Conservation (phyloP, 2,329 filamentous ascomycete species). For the Scleromitrula shiraiana region DNA sequence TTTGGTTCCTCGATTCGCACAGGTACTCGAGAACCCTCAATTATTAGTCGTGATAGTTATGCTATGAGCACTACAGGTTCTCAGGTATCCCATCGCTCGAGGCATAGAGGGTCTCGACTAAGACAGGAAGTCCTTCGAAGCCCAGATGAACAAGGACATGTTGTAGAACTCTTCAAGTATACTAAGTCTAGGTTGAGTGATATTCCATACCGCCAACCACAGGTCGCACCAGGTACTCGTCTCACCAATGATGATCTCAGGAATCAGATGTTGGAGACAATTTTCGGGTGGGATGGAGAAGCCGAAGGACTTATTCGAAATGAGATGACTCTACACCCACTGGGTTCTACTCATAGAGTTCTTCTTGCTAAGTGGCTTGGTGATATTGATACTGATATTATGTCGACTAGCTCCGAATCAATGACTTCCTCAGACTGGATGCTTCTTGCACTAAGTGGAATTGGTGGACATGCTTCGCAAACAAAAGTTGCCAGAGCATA, state of each 20-base stretch:
- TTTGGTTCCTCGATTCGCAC: constrained; percentile 49
- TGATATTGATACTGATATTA: constrained; percentile 71
- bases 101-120: constrained; percentile 53
- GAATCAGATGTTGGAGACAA: constrained; percentile 82
- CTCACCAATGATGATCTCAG: constrained; percentile 74
- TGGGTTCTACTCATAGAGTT: constrained; percentile 69
- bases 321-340: constrained; percentile 67
- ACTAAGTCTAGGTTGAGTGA: constrained; percentile 74
- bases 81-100: constrained; percentile 36
- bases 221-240: constrained; percentile 46
- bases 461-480: constrained; percentile 69
- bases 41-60: constrained; percentile 41
- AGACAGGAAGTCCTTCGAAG: constrained; percentile 74
- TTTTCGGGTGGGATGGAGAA: constrained; percentile 92
- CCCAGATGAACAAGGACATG: constrained; percentile 58
- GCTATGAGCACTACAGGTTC: constrained; percentile 42
- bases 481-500: constrained; percentile 88
- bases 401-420: constrained; percentile 72
- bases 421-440: constrained; percentile 97
- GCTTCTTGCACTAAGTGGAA: constrained; percentile 82
- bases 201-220: constrained; percentile 68
- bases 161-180: constrained; percentile 78
- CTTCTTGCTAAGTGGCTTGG: constrained; percentile 90
- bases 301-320: constrained; percentile 75
- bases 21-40: constrained; percentile 23